Evolutionary conservation across 202 grass and related monocot species (phyloP).

Genomic region (Digitaria exilis): DNA sequence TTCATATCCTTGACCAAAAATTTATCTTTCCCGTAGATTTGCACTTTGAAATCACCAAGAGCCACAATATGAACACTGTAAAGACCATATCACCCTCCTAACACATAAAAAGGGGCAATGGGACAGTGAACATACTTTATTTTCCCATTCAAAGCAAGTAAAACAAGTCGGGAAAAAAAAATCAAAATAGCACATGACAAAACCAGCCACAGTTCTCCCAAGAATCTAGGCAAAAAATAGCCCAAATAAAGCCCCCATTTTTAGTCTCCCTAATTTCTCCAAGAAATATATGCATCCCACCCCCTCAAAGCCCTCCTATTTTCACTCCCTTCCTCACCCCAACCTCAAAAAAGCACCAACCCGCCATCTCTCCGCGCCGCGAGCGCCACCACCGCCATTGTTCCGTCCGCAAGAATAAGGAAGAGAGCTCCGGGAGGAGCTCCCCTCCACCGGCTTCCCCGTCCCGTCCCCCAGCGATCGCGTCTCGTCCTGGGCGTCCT

Average conservation of each 20-base stretch:
- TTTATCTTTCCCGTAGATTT: background rate
- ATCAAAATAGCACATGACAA: background rate
- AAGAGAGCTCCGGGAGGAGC: slow-evolving; percentile 15
- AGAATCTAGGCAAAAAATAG: slow-evolving; percentile 43
- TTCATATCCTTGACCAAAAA: no score
- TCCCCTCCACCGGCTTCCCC: slow-evolving; percentile 32
- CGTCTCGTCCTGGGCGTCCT: background rate
- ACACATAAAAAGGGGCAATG: background rate
- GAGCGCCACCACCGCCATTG: slow-evolving; percentile 39
- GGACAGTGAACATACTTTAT: background rate
- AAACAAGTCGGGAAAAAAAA: background rate
- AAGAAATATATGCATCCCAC: slow-evolving; percentile 27
- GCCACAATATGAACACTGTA: no score
- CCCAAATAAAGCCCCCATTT: slow-evolving; percentile 42
- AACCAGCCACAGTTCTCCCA: background rate
- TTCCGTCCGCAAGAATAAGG: slow-evolving; percentile 25
- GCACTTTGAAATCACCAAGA: background rate
- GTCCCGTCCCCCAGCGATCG: slow-evolving; percentile 1
- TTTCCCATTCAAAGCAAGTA: background rate
- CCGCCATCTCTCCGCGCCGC: slow-evolving; percentile 17
- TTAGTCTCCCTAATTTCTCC: slow-evolving; percentile 47
- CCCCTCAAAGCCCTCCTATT: slow-evolving; percentile 31
- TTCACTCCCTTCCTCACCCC: slow-evolving; percentile 24
- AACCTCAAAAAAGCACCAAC: slow-evolving; percentile 48
- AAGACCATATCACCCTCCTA: no score